Base-by-base conservation (phyloP, 805 yeast genomes). In the Wickerhamomyces sydowiorum region DNA sequence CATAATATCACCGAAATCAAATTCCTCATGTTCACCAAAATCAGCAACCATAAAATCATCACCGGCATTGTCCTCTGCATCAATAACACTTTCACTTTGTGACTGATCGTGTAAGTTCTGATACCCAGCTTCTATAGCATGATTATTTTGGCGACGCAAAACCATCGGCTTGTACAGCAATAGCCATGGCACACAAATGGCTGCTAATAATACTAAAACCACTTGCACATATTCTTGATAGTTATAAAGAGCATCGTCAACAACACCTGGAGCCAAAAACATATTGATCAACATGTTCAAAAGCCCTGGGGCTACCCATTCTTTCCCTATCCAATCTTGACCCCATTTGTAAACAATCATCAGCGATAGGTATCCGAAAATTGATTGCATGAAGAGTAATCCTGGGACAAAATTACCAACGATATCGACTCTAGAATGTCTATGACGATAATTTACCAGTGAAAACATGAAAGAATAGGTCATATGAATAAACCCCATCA, bases 401-500 rank as follows among this genome's bases (percentile, higher is more conserved):
- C 98, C 96, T 2, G 99, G 99, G 44, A 91, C 72, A 58, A 93
- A 93, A 66, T 91, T 93, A 46, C 98, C 98, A 54, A 85, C 65
- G 34, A 93, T 79, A 60, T 93, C 97, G 51, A 93, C 79, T 37
- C 63, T 61, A 30, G 89, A 82, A 34, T 80, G 68, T 70, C 79
- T 87, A 60, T 75, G 75, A 25, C 76, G 53, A 54, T 82, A 82
- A 63, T 93, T 93, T 42, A 86, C 90, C 49, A 86, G 74, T 18
- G 97, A 88, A 58, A 90, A 89, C 62, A 79, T 61, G 59, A 79
- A 83, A 4, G 96, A 86, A 66, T 91, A 93, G 12, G 90, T 68
- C 99, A 93, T 93, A 67, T 93, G 99, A 37, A 76, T 65, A 65
- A 83, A 91, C 4, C 99, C 99, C 90, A 93, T 84, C 51, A 93